These are phyloP conservation scores for Globisporangium spiculum DNA, from an alignment of 352 stramenopile species.

Conservation along the genomic window DNA sequence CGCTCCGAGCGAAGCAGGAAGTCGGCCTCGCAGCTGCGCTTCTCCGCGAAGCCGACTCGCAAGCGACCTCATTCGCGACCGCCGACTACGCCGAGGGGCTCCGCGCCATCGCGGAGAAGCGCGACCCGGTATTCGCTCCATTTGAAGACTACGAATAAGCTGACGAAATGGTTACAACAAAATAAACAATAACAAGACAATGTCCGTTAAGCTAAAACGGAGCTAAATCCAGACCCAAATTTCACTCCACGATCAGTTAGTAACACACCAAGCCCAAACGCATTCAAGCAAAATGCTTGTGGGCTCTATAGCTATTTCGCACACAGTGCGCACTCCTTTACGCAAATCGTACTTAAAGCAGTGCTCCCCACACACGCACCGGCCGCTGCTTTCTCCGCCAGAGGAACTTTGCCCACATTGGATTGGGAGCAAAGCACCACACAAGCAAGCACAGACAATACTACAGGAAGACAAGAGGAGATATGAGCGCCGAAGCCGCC, in stretches of 20 bases:
- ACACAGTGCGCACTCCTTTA: not conserved
- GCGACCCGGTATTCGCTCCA: slow-evolving; percentile 50
- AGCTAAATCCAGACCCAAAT: not conserved
- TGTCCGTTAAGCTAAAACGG: not conserved
- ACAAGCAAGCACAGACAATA: not conserved
- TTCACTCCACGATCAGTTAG: no score
- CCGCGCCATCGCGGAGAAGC: slow-evolving; percentile 64
- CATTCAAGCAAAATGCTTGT: slow-evolving; percentile 11
- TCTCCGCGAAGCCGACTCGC: slow-evolving; percentile 68
- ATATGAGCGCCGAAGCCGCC: slow-evolving; percentile 47
- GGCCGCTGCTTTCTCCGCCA: not conserved
- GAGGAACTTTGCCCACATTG: slow-evolving; percentile 1
- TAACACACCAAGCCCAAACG: no score
- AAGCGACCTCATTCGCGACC: slow-evolving; percentile 79
- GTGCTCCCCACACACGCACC: not conserved
- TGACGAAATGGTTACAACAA: not conserved
- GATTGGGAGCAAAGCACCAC: slow-evolving; percentile 2
- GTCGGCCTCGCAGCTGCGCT: slow-evolving; percentile 61
- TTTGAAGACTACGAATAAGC: slow-evolving; percentile 39
- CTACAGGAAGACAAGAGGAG: not conserved
- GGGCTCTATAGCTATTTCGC: not conserved
- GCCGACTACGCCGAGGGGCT: slow-evolving; percentile 81
- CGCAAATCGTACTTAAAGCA: not conserved
- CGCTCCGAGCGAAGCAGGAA: slow-evolving; percentile 66
- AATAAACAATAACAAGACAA: not conserved